Percentiles rank a stretch among this genome's conserved stretches.
Evolutionary conservation across 2,329 filamentous ascomycete species (phyloP).

Genomic region (Paraphaeosphaeria sporulosa): DNA sequence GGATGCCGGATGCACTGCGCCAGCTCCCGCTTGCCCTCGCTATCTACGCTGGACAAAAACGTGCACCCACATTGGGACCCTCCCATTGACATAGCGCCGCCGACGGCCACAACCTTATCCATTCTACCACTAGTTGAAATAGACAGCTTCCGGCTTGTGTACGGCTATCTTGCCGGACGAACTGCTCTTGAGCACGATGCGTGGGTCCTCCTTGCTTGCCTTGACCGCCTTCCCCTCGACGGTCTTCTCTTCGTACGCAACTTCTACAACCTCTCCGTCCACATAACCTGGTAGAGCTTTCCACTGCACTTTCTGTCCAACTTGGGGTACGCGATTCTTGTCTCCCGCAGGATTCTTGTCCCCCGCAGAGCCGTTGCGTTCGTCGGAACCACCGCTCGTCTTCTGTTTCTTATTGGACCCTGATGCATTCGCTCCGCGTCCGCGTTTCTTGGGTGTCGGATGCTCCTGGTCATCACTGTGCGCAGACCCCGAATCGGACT

Average conservation of each 20-base stretch:
- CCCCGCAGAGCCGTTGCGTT: constrained; percentile 28
- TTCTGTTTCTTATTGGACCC: constrained; percentile 49
- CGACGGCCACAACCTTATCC: constrained; percentile 1
- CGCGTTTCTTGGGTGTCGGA: constrained; percentile 28
- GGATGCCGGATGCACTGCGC: constrained; percentile 18
- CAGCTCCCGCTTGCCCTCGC: constrained; percentile 15
- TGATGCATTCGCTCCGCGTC: constrained; percentile 35
- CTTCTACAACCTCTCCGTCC: constrained; percentile 53
- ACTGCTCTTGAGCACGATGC: constrained; percentile 51
- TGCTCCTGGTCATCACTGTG: constrained; percentile 17
- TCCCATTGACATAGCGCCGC: constrained; percentile 12
- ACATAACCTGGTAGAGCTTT: constrained; percentile 50
- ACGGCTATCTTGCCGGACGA: constrained; percentile 52
- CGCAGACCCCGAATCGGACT: constrained; percentile 15
- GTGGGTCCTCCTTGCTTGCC: constrained; percentile 53
- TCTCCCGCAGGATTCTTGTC: constrained; percentile 46
- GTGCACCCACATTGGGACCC: constrained; percentile 18
- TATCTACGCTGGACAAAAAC: constrained; percentile 15
- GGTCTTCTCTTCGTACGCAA: constrained; percentile 50
- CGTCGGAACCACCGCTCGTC: constrained; percentile 30
- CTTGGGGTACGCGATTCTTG: constrained; percentile 51
- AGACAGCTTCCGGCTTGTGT: constrained; percentile 54
- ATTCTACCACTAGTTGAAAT: constrained; percentile 45
- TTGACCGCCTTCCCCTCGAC: constrained; percentile 54
- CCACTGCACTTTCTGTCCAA: constrained; percentile 54